These are phyloP conservation scores for Butyriboletus appendiculatus DNA, from an alignment of 1,284 basidiomycete genomes.

Conservation along the genomic window DNA sequence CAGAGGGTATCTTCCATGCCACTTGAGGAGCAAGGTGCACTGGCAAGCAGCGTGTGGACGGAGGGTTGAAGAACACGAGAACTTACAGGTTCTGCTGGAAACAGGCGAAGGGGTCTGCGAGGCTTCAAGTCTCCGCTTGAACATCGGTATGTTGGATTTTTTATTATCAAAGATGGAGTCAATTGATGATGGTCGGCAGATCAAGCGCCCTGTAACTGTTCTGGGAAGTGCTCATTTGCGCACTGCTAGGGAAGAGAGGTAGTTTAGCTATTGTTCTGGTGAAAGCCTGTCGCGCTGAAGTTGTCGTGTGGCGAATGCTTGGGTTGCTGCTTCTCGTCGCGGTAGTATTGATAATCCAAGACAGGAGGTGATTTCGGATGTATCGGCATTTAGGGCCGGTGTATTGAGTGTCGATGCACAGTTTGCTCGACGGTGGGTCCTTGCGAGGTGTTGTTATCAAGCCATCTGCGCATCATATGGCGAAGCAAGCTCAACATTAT, in stretches of 20 bases:
- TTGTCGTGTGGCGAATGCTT: neutral
- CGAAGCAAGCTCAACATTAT: conserved; percentile 44
- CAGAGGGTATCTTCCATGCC: conserved; percentile 39
- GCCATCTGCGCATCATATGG: conserved; percentile 22
- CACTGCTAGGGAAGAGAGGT: conserved; percentile 1
- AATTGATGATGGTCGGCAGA: conserved; percentile 9
- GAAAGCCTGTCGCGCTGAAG: neutral
- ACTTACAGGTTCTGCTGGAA: conserved; percentile 37
- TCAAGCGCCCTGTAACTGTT: neutral
- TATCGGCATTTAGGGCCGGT: conserved; percentile 34
- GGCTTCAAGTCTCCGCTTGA: conserved; percentile 39
- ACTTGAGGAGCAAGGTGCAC: conserved; percentile 39
- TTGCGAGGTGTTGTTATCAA: conserved; percentile 13
- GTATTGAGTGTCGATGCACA: neutral
- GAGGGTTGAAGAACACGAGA: conserved; percentile 38
- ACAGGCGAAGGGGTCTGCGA: conserved; percentile 41
- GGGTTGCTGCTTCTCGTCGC: neutral
- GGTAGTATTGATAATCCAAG: neutral
- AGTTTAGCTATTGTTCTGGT: neutral
- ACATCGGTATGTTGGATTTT: conserved; percentile 39
- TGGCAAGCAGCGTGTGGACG: conserved; percentile 43
- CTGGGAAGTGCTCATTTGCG: conserved; percentile 1
- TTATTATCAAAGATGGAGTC: no score
- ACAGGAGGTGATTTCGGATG: conserved; percentile 10
- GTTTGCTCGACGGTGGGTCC: neutral